phyloP scores from a whole-genome alignment of 2,329 filamentous ascomycete species.

The Claviceps monticola region DNA sequence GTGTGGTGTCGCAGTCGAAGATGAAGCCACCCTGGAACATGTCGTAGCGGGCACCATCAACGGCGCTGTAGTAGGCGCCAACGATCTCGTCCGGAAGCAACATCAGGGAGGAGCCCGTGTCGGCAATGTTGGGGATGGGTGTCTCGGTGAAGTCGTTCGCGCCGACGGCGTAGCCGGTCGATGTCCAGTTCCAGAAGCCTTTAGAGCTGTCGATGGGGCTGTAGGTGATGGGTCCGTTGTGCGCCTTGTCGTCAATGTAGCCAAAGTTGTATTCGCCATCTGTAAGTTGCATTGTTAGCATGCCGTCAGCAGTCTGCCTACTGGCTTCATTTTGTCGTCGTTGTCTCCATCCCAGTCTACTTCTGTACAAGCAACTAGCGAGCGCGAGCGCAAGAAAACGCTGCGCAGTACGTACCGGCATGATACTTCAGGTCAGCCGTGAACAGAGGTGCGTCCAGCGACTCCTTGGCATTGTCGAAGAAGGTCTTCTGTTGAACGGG shows the following conservation, averaged over 20 bases:
- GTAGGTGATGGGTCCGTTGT: slow-evolving; percentile 47
- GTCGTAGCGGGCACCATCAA: slow-evolving; percentile 23
- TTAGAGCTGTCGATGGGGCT: slow-evolving; percentile 43
- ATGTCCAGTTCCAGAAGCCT: slow-evolving; percentile 46
- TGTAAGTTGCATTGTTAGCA: not conserved
- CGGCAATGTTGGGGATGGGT: slow-evolving; percentile 36
- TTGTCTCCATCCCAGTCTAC: too few species aligned
- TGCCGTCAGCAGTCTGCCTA: not conserved
- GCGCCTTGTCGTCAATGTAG: slow-evolving; percentile 48
- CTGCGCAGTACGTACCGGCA: slow-evolving; percentile 8
- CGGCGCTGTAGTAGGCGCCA: slow-evolving; percentile 31
- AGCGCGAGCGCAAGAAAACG: too few species aligned
- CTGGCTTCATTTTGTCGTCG: too few species aligned
- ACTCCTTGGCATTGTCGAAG: slow-evolving; percentile 18
- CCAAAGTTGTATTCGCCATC: slow-evolving; percentile 63
- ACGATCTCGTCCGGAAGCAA: slow-evolving; percentile 40
- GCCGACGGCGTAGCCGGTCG: slow-evolving; percentile 12
- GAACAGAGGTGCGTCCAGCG: slow-evolving; percentile 34
- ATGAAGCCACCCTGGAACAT: slow-evolving; percentile 26
- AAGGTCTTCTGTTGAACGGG: slow-evolving; percentile 30
- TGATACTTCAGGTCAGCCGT: slow-evolving; percentile 52
- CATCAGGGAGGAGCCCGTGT: slow-evolving; percentile 50
- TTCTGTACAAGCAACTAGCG: too few species aligned
- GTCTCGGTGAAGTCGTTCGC: slow-evolving; percentile 9
- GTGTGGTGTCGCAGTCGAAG: slow-evolving; percentile 27